Evolutionary conservation across 2,329 filamentous ascomycete species (phyloP), one percentile per base, ranked within the genome.

Genomic region (Reticulascus tulasneorum): DNA sequence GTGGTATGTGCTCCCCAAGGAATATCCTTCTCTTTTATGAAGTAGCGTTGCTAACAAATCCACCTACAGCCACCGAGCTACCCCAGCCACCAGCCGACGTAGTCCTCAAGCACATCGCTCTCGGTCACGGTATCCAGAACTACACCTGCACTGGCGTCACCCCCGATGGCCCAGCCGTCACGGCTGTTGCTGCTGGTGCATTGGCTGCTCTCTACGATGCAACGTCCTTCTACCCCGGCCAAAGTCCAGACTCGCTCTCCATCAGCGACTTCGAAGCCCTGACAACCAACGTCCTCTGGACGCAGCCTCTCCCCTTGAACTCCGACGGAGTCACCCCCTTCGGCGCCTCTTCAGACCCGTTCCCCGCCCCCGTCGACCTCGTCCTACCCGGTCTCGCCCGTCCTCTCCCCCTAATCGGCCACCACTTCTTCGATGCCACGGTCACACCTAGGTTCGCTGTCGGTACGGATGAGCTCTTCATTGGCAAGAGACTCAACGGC

Each of bases 51-150:
- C 42, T 50, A 44, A 54, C 43, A 47, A 23, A 8, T 15, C 9
- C 17, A 8, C 11, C 10, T 16, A 11, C 13, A 70, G 64, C 54
- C 23, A 51, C 49, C 17, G 62, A 76, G 33, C 70, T 79, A 19
- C 55, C 65, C n/a, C 40, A 56, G 5, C 66, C 66, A 2, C 46
- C 67, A 4, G 42, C 58, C 9, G 52, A 52, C 43, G 49, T 64
- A 27, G 53, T 54, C 6, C 60, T 79, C 23, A 69, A 74, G 53
- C 62, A 71, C 61, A 73, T 84, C 44, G 70, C 68, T 37, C 60
- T 84, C 26, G 80, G 79, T 47, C 72, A 80, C 48, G 80, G 80
- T 38, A 73, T 80, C 49, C 80, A 84, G 52, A 84, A 84, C 70
- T 84, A 84, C 66, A 80, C 75, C 23, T 84, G 80, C 59, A 54